Conservation (phyloP, 2,329 filamentous ascomycete genomes). For the Ophiostoma tasmaniense region DNA sequence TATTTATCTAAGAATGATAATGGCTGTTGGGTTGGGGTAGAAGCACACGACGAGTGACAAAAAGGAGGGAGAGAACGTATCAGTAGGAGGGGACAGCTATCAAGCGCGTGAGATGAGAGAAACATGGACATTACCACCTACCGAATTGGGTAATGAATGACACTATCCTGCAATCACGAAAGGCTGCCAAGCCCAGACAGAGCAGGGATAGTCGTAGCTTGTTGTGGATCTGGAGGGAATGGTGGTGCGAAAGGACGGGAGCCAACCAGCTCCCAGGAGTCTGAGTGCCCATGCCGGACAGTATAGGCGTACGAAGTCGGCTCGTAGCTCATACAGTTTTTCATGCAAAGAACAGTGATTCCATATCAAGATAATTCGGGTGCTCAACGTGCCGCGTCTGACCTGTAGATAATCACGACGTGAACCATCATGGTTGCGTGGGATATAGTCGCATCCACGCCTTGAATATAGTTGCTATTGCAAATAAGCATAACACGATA, state of each 20-base stretch:
- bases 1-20: not conserved
- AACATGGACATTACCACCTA: constrained; percentile 15
- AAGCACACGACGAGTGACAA: not conserved
- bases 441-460: not conserved
- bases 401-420: not conserved
- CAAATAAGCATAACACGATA: not conserved
- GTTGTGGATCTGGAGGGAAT: not conserved
- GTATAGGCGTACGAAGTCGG: not conserved
- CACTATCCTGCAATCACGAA: constrained; percentile 4
- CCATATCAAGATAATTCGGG: not conserved
- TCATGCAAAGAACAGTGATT: not conserved
- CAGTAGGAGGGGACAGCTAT: not conserved
- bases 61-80: not conserved
- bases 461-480: not conserved
- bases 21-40: not conserved
- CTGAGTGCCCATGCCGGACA: not conserved
- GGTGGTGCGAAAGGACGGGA: not conserved
- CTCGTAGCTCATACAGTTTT: not conserved
- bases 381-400: not conserved
- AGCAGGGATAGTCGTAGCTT: not conserved
- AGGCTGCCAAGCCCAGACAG: not conserved
- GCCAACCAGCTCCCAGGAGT: not conserved
- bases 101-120: constrained; percentile 3
- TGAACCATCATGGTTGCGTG: not conserved
- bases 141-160: constrained; percentile 14